phyloP scores from a whole-genome alignment of 768 basidiomycete species.

The Tricholoma saponaceum region DNA sequence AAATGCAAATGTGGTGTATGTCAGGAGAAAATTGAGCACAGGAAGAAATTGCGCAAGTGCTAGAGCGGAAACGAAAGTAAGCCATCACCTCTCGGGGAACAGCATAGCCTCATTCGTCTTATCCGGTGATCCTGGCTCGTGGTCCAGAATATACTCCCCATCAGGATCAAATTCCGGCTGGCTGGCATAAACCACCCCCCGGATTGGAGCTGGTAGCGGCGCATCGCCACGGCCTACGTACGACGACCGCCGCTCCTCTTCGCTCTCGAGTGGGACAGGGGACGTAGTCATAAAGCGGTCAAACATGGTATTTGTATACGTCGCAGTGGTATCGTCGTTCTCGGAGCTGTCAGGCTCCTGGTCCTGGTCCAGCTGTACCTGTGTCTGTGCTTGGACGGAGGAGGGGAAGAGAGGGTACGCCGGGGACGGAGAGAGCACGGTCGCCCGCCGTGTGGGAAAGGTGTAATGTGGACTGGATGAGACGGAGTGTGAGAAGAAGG shows the following conservation, averaged over 20 bases:
- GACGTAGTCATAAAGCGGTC: constrained; percentile 34
- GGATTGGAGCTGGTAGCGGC: constrained; percentile 6
- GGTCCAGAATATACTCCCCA: constrained; percentile 28
- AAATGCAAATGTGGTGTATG: not conserved
- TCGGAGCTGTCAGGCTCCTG: not conserved
- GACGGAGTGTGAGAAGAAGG: constrained; percentile 45
- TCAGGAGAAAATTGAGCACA: not conserved
- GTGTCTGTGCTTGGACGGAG: constrained; percentile 7
- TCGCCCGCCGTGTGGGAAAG: constrained; percentile 23
- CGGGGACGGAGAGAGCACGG: constrained; percentile 27
- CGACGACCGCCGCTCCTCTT: constrained; percentile 15
- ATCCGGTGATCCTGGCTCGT: constrained; percentile 36
- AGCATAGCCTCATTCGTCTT: constrained; percentile 39
- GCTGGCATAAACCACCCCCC: constrained; percentile 4
- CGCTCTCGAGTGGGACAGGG: constrained; percentile 31
- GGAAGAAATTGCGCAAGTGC: not conserved
- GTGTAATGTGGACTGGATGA: constrained; percentile 30
- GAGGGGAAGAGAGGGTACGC: constrained; percentile 9
- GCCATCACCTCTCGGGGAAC: constrained; percentile 39
- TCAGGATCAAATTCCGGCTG: constrained; percentile 38
- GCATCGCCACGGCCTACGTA: constrained; percentile 2
- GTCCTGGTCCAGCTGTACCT: not conserved
- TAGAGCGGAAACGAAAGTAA: not conserved
- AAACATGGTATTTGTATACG: constrained; percentile 1
- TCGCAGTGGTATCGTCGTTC: not conserved